phyloP scores from a whole-genome alignment of 441 rosid species.

The Erodium chrysanthum region DNA sequence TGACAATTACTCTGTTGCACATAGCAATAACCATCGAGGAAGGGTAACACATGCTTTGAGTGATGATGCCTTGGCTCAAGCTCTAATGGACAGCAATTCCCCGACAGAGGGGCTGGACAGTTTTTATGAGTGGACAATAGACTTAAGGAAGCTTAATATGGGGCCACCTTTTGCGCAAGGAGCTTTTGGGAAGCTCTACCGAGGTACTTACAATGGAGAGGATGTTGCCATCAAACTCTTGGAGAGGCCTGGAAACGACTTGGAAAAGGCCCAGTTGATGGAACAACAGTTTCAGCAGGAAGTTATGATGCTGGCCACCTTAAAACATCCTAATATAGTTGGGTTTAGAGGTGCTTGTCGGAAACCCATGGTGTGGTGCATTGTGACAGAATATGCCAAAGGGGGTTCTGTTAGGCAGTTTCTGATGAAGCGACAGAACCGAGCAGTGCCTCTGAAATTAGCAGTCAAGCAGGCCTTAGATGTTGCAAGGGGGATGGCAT shows the following conservation, averaged over 20 bases:
- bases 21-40: constrained; percentile 32
- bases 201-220: constrained; percentile 39
- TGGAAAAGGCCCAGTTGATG: constrained; percentile 29
- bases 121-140: constrained; percentile 40
- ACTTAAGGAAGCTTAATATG: constrained; percentile 36
- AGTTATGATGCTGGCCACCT: constrained; percentile 39
- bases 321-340: constrained; percentile 38
- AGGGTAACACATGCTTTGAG: constrained; percentile 30
- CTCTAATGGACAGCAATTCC: constrained; percentile 33
- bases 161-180: constrained; percentile 44
- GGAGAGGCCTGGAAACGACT: constrained; percentile 35
- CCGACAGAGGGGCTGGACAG: constrained; percentile 32
- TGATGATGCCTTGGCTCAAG: constrained; percentile 32
- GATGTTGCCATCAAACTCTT: constrained; percentile 44
- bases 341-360: constrained; percentile 39
- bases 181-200: constrained; percentile 38
- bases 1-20: constrained; percentile 29
- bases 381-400: constrained; percentile 42
- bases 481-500: too few relatives aligned
- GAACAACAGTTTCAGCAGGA: constrained; percentile 45
- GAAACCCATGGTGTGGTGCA: constrained; percentile 42
- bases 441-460: constrained; percentile 36
- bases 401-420: constrained; percentile 43
- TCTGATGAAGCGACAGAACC: constrained; percentile 28
- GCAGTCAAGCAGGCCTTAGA: not conserved